Base-by-base conservation (phyloP, 352 stramenopile species). In the Globisporangium heterothallicum region DNA sequence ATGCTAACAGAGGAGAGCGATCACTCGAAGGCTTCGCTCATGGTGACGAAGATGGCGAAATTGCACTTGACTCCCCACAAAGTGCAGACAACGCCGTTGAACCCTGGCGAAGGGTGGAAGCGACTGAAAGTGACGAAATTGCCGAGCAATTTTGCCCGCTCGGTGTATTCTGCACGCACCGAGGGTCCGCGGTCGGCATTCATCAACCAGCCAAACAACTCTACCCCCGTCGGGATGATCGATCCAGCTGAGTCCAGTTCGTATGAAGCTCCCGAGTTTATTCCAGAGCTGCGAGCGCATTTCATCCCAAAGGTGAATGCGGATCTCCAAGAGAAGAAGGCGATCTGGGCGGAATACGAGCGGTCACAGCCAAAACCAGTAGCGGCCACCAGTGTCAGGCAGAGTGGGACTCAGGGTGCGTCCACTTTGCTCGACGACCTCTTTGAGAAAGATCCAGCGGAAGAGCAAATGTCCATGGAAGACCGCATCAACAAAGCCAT, bases 61-160 rank as follows among this genome's bases (percentile, higher is more conserved):
- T 61, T 91, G 13, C 62, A 84, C 47, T 55, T 91, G 16, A 35
- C 62, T 27, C 45, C 71, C 4, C 38, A 61, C 21, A 26, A 41
- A 25, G 19, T 42, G 2, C 53, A 36, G 34, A 63, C 47, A 12
- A 26, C 32, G 13, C 64, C 49, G 12, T 63, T 52, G 0, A 58
- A 49, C 6, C 75, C 63, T 2, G 78, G 78, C 5, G 72, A 88
- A 57, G 81, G 78, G 48, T 92, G 78, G 81, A 89, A 89, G 54
- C 76, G 81, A 1, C 67, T 92, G 2, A 84, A 86, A 53, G 61
- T 58, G 0, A 71, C 72, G 4, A 68, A 68, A 2, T 44, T 92
- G 40, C 76, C 81, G 0, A 62, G 53, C 7, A 74, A 74, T 49
- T 92, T 92, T 50, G 81, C 74, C 40, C 68, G 74, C 9, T 73